A percentile compares a stretch with the other conserved stretches of the same genome.
Evolutionary conservation across 495 filamentous ascomycete species (phyloP).

Genomic region (Lasiosphaeris hirsuta): DNA sequence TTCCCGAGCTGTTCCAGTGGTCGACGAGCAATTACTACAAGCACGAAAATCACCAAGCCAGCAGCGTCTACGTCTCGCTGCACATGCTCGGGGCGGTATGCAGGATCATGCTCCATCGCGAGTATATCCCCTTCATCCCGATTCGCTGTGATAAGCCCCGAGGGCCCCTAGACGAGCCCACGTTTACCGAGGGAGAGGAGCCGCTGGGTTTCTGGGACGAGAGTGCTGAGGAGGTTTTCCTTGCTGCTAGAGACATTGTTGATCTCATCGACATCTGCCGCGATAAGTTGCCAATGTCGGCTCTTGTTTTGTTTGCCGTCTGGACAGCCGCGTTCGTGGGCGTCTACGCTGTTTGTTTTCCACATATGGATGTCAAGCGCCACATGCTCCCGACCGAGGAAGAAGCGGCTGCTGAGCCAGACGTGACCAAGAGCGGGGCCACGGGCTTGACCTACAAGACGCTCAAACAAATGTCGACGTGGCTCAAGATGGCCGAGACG

Average conservation of each 20-base stretch:
- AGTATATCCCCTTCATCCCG: conserved; percentile 80
- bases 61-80: conserved; percentile 71
- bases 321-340: conserved; percentile 74
- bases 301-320: conserved; percentile 74
- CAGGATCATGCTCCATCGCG: conserved; percentile 73
- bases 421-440: conserved; percentile 31
- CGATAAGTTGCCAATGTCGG: conserved; percentile 75
- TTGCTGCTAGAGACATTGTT: conserved; percentile 68
- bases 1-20: conserved; percentile 69
- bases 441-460: conserved; percentile 41
- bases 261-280: conserved; percentile 69
- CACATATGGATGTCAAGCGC: conserved; percentile 69
- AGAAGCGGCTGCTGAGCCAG: conserved; percentile 17
- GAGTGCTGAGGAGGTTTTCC: conserved; percentile 71
- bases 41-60: conserved; percentile 71
- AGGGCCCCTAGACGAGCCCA: conserved; percentile 71
- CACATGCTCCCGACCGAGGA: conserved; percentile 46
- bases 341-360: conserved; percentile 71
- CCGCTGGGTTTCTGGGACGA: conserved; percentile 66
- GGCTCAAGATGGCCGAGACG: conserved; percentile 66
- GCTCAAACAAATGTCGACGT: conserved; percentile 58
- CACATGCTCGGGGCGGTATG: conserved; percentile 77
- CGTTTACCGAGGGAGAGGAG: conserved; percentile 51
- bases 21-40: conserved; percentile 73
- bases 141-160: conserved; percentile 62